Conservation (phyloP, 306 rosid genomes). For the Cucurbita argyrosperma region DNA sequence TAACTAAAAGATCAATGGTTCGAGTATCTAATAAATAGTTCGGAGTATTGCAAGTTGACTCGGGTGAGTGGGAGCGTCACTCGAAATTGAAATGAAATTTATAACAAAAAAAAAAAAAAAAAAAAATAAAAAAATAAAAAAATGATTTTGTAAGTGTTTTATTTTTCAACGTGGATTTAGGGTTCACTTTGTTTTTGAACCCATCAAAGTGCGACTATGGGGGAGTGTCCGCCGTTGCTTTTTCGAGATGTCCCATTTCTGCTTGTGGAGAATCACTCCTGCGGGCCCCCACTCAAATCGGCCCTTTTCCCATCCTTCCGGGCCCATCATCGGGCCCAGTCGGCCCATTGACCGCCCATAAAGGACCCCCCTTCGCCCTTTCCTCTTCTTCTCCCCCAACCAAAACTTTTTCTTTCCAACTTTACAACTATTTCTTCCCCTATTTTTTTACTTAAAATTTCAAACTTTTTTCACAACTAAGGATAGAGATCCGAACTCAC, state of each 20-base stretch:
- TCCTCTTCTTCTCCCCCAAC: neutral
- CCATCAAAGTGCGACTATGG: constrained; percentile 1
- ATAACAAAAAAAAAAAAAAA: no score
- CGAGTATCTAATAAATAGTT: neutral
- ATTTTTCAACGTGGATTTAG: neutral
- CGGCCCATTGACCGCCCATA: constrained; percentile 1
- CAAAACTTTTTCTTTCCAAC: neutral
- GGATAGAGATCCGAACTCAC: neutral
- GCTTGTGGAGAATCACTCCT: neutral
- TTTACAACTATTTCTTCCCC: neutral
- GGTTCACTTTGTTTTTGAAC: neutral
- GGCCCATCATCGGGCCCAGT: neutral
- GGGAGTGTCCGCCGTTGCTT: neutral
- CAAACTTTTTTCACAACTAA: neutral
- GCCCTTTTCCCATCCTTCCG: neutral
- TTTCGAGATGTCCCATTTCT: neutral
- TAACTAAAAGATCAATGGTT: no score
- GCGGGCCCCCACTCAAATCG: neutral
- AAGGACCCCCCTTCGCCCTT: neutral
- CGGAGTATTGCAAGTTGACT: neutral
- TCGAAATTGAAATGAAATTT: neutral
- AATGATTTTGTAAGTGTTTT: no score
- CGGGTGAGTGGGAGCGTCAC: neutral
- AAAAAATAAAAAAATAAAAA: no score
- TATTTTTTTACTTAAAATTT: neutral